Percentiles rank a stretch among this genome's conserved stretches.
These are phyloP conservation scores for Suillus americanus DNA, from an alignment of 768 basidiomycete species.

Conservation along the genomic window DNA sequence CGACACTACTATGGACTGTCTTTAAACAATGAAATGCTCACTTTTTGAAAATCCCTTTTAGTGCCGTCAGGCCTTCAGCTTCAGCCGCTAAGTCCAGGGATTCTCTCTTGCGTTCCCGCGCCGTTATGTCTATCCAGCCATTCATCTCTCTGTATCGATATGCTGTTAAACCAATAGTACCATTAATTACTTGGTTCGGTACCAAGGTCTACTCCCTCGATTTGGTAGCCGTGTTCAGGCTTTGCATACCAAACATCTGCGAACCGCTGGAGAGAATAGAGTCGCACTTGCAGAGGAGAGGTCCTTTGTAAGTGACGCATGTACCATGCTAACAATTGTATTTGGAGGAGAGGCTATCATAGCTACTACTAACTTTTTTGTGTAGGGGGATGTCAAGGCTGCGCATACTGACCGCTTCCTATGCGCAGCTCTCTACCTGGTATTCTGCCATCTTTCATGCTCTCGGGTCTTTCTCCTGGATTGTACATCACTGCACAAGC, in stretches of 20 bases:
- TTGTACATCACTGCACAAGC: slow-evolving; percentile 65
- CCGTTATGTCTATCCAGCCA: no score
- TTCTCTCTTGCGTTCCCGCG: no score
- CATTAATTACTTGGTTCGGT: slow-evolving; percentile 70
- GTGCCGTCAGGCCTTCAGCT: no score
- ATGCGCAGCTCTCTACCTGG: no score
- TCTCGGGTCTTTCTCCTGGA: slow-evolving; percentile 63
- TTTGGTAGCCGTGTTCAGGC: slow-evolving; percentile 62
- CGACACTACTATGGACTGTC: no score
- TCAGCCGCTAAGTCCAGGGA: no score
- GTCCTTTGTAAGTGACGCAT: slow-evolving; percentile 57
- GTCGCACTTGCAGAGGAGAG: slow-evolving; percentile 40
- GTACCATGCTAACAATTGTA: slow-evolving; percentile 64
- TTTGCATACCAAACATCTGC: slow-evolving; percentile 58
- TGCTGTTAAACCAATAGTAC: slow-evolving; percentile 56
- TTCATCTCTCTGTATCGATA: slow-evolving; percentile 52
- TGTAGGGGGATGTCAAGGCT: not conserved
- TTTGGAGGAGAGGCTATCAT: slow-evolving; percentile 77
- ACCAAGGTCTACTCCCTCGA: slow-evolving; percentile 62
- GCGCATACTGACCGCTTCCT: no score
- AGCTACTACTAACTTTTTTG: slow-evolving; percentile 39
- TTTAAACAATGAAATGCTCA: no score
- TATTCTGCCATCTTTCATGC: slow-evolving; percentile 78
- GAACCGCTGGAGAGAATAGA: slow-evolving; percentile 31
- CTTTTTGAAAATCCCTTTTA: slow-evolving; percentile 21